Conservation (phyloP, 345 rosid species). For the Salix caprea region DNA sequence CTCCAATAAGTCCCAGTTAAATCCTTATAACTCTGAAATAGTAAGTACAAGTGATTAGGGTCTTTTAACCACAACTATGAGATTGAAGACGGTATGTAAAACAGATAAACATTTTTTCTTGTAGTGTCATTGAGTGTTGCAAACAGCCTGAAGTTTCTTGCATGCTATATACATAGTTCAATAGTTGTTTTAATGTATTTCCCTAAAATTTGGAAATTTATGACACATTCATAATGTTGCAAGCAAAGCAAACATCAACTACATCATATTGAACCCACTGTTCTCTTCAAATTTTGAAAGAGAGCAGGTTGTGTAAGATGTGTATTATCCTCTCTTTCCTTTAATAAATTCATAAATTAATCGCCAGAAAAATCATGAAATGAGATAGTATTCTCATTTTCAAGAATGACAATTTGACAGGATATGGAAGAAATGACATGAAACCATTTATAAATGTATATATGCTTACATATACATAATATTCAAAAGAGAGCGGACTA, state of each 20-base stretch:
- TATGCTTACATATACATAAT: no score
- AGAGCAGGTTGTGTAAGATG: not conserved
- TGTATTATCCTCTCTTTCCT: no score
- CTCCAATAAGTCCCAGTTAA: constrained; percentile 85
- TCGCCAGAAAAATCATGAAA: no score
- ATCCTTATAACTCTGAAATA: constrained; percentile 70
- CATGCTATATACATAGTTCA: not conserved
- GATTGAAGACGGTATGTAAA: not conserved
- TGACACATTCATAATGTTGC: not conserved
- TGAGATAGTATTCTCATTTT: no score
- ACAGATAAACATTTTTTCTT: not conserved
- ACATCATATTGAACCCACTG: not conserved
- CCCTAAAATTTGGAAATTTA: not conserved
- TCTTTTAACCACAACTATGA: not conserved
- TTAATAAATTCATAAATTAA: no score
- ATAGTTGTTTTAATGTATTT: not conserved
- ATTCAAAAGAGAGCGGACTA: no score
- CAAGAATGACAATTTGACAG: no score
- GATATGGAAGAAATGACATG: no score
- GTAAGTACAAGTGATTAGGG: constrained; percentile 12
- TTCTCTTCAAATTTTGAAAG: not conserved
- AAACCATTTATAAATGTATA: no score
- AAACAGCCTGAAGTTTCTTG: not conserved
- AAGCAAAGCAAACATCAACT: no score
- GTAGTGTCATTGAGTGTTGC: not conserved